Evolutionary conservation across 1,284 basidiomycete genomes (phyloP).

Genomic region (Cutaneotrichosporon daszewskae): DNA sequence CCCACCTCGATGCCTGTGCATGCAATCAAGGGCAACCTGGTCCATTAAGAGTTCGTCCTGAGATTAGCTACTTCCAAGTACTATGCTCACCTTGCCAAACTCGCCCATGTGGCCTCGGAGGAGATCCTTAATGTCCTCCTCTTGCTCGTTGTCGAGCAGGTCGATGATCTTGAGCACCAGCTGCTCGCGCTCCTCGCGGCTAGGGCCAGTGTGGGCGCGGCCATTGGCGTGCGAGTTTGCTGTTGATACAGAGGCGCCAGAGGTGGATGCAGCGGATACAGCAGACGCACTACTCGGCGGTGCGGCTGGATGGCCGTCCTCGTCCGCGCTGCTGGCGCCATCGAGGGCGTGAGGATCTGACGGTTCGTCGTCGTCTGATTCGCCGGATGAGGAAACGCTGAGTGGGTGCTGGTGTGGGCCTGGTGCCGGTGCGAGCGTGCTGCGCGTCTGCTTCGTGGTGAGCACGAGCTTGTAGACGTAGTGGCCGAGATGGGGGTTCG

Average conservation of each 20-base stretch:
- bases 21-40: slow-evolving; percentile 47
- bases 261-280: background rate
- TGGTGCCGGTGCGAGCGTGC: slow-evolving; percentile 13
- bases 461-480: slow-evolving; percentile 40
- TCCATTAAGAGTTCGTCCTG: slow-evolving; percentile 47
- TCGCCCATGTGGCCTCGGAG: slow-evolving; percentile 66
- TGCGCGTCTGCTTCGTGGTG: slow-evolving; percentile 16
- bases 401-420: slow-evolving; percentile 33
- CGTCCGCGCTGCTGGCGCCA: background rate
- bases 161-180: slow-evolving; percentile 64
- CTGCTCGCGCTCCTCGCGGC: slow-evolving; percentile 40
- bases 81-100: slow-evolving; percentile 58
- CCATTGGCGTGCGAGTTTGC: slow-evolving; percentile 1
- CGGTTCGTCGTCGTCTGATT: slow-evolving; percentile 37
- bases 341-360: slow-evolving; percentile 9
- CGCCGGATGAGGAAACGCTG: slow-evolving; percentile 41
- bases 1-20: slow-evolving; percentile 53
- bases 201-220: slow-evolving; percentile 2
- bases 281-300: slow-evolving; percentile 2
- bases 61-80: background rate
- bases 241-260: background rate
- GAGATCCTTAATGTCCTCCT: slow-evolving; percentile 72
- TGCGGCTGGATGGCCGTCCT: background rate
- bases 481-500: slow-evolving; percentile 38
- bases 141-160: slow-evolving; percentile 70